Conservation (phyloP, 768 basidiomycete genomes). For the Boletus insuetus region DNA sequence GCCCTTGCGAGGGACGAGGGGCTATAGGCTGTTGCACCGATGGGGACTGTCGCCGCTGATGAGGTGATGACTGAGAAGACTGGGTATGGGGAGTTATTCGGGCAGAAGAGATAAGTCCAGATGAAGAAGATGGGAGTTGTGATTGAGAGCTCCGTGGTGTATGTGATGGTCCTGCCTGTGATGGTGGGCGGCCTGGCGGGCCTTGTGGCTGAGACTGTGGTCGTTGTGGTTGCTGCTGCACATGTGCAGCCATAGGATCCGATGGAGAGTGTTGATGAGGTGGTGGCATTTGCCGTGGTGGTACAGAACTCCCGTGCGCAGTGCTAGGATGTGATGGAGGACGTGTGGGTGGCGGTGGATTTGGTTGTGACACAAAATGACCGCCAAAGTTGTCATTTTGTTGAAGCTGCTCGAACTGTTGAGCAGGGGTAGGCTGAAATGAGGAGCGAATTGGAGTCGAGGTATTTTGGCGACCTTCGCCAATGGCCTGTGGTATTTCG, state of each 20-base stretch:
- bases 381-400: conserved; percentile 33
- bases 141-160: conserved; percentile 44
- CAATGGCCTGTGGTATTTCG: conserved; percentile 46
- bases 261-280: conserved; percentile 46
- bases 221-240: conserved; percentile 41
- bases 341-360: conserved; percentile 38
- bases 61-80: conserved; percentile 31
- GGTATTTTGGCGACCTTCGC: conserved; percentile 38
- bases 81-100: conserved; percentile 38
- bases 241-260: conserved; percentile 43
- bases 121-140: conserved; percentile 33
- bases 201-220: conserved; percentile 62
- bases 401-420: conserved; percentile 59
- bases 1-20: conserved; percentile 35
- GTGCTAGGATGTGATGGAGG: conserved; percentile 44
- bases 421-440: conserved; percentile 60
- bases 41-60: conserved; percentile 32
- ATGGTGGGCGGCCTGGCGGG: conserved; percentile 47
- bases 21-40: conserved; percentile 37
- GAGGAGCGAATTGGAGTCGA: conserved; percentile 35
- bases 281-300: conserved; percentile 34
- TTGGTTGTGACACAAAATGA: conserved; percentile 39
- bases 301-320: conserved; percentile 30
- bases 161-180: conserved; percentile 45
- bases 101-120: conserved; percentile 24